These are phyloP conservation scores for Rhodosporidiobolus odoratus DNA, from an alignment of 768 basidiomycete species.

Conservation along the genomic window DNA sequence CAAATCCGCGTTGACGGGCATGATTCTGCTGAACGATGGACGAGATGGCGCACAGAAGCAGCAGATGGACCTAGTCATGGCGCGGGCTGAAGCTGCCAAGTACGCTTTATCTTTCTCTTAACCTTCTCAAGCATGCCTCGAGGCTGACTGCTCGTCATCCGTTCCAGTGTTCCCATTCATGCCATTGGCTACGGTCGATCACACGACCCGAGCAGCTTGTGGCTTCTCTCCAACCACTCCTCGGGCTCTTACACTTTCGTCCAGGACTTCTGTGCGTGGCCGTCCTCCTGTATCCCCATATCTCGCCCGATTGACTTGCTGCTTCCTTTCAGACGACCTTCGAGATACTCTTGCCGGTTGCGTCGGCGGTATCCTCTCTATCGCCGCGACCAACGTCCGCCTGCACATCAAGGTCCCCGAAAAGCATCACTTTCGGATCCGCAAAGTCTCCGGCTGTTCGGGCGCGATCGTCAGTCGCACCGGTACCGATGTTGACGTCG, in stretches of 20 bases:
- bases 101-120: slow-evolving; percentile 35
- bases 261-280: slow-evolving; percentile 65
- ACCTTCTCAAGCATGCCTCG: neutral
- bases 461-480: slow-evolving; percentile 80
- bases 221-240: slow-evolving; percentile 98
- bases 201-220: slow-evolving; percentile 93
- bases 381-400: slow-evolving; percentile 87
- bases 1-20: slow-evolving; percentile 81
- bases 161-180: slow-evolving; percentile 75
- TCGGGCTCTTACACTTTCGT: slow-evolving; percentile 96
- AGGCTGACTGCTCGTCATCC: neutral
- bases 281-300: neutral
- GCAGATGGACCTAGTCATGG: slow-evolving; percentile 97
- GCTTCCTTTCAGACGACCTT: slow-evolving; percentile 57
- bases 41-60: slow-evolving; percentile 85
- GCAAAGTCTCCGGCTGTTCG: slow-evolving; percentile 88
- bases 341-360: slow-evolving; percentile 87
- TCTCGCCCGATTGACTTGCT: neutral
- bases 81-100: slow-evolving; percentile 92
- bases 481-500: slow-evolving; percentile 90
- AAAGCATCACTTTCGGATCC: slow-evolving; percentile 79
- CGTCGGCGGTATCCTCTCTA: slow-evolving; percentile 93
- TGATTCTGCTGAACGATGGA: slow-evolving; percentile 88
- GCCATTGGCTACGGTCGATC: slow-evolving; percentile 94
- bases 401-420: slow-evolving; percentile 92